A percentile compares a stretch with the other conserved stretches of the same genome.
phyloP scores from a whole-genome alignment of 768 basidiomycete genomes.

The Boletus rubescentipes region DNA sequence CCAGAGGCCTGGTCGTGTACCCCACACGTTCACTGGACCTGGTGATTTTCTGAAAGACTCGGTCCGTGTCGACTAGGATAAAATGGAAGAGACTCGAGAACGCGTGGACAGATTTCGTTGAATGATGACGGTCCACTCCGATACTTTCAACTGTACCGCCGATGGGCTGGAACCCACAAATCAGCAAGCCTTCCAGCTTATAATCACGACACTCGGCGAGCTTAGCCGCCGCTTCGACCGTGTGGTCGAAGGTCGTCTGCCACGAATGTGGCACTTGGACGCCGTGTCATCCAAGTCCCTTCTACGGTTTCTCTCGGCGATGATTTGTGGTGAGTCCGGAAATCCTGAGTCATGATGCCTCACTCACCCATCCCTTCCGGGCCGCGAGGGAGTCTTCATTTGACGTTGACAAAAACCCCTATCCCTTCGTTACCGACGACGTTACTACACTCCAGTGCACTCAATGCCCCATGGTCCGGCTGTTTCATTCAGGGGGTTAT shows the following conservation, averaged over 20 bases:
- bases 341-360: background rate
- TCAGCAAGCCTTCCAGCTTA: background rate
- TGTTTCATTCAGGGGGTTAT: background rate
- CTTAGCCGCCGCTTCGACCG: background rate
- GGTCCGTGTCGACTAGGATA: background rate
- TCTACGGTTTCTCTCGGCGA: no score
- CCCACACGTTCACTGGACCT: background rate
- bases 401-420: no score
- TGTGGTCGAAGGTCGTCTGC: background rate
- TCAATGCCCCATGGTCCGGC: background rate
- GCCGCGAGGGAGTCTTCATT: background rate
- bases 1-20: background rate
- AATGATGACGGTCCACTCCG: background rate
- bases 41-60: background rate
- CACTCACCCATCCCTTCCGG: background rate
- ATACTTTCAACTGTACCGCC: background rate
- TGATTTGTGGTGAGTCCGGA: background rate
- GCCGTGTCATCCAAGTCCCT: background rate
- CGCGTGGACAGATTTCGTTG: no score
- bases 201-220: background rate
- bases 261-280: background rate
- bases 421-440: background rate
- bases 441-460: background rate
- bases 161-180: background rate
- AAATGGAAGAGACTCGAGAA: background rate